A percentile compares a stretch with the other conserved stretches of the same genome.
phyloP scores from a whole-genome alignment of 1,284 basidiomycete genomes.

The Ceratobasidium sp. region DNA sequence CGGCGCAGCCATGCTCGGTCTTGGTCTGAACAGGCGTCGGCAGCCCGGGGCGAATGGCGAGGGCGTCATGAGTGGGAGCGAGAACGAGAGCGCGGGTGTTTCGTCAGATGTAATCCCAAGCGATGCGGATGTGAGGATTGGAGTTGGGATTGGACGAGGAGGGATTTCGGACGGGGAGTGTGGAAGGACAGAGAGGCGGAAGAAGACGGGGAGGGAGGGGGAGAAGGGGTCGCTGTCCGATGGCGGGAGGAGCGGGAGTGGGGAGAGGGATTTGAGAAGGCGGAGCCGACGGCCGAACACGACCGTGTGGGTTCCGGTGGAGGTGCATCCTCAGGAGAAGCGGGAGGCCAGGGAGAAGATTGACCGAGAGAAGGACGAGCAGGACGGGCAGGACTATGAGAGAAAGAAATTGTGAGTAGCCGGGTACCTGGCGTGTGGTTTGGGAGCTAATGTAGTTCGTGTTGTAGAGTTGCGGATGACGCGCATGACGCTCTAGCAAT shows the following conservation, averaged over 20 bases:
- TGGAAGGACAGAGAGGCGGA: conserved; percentile 21
- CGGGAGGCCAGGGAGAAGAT: conserved; percentile 1
- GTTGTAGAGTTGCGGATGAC: conserved; percentile 17
- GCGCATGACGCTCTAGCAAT: neutral
- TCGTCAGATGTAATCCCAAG: conserved; percentile 21
- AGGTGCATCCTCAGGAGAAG: conserved; percentile 6
- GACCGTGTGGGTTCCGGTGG: conserved; percentile 21
- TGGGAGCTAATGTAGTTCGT: neutral
- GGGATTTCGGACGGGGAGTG: conserved; percentile 37
- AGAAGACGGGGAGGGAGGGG: conserved; percentile 25
- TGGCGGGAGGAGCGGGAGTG: neutral
- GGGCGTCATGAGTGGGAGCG: conserved; percentile 38
- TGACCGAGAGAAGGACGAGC: neutral
- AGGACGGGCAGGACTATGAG: conserved; percentile 13
- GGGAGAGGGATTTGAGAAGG: conserved; percentile 10
- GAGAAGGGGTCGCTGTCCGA: conserved; percentile 10
- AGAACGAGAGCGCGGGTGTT: conserved; percentile 34
- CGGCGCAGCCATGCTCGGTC: conserved; percentile 27
- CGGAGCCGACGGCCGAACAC: neutral
- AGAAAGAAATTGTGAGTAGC: conserved; percentile 34
- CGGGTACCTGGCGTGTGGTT: neutral
- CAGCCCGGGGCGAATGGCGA: neutral
- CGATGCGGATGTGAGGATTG: conserved; percentile 14
- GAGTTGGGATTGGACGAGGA: neutral
- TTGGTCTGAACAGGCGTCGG: conserved; percentile 13